phyloP scores from a whole-genome alignment of 192 early-diverging fungal species.

The Phycomyces blakesleeanus region DNA sequence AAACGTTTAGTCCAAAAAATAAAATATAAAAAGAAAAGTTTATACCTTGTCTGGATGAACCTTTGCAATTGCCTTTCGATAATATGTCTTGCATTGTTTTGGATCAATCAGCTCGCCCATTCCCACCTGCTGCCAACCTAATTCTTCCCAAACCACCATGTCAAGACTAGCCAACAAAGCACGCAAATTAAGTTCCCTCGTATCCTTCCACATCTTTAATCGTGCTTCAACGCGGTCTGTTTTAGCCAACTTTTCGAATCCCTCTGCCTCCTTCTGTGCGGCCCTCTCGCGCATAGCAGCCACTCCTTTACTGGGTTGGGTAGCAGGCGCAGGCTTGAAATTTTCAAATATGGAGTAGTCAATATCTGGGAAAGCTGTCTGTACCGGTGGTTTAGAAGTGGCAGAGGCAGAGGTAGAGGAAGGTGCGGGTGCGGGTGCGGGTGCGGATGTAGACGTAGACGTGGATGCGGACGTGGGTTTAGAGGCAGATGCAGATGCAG shows the following conservation, averaged over 20 bases:
- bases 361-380: constrained; percentile 14
- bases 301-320: constrained; percentile 46
- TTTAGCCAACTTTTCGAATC: constrained; percentile 66
- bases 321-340: background rate
- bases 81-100: constrained; percentile 80
- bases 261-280: constrained; percentile 64
- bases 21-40: constrained; percentile 7
- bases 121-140: constrained; percentile 68
- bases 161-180: constrained; percentile 85
- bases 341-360: constrained; percentile 27
- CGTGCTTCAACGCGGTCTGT: constrained; percentile 76
- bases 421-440: too few species aligned
- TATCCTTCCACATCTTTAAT: constrained; percentile 72
- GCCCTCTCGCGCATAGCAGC: constrained; percentile 75
- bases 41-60: constrained; percentile 93
- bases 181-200: constrained; percentile 87
- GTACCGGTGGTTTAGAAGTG: constrained; percentile 1
- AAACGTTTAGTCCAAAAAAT: background rate
- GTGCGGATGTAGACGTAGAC: too few species aligned
- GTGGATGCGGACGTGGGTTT: too few species aligned
- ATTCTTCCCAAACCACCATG: constrained; percentile 69
- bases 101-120: constrained; percentile 84
- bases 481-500: background rate
- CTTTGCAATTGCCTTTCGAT: constrained; percentile 90
- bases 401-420: background rate